These are phyloP conservation scores for Rhynchosporium secalis DNA, from an alignment of 2,329 filamentous ascomycete genomes.

Conservation along the genomic window DNA sequence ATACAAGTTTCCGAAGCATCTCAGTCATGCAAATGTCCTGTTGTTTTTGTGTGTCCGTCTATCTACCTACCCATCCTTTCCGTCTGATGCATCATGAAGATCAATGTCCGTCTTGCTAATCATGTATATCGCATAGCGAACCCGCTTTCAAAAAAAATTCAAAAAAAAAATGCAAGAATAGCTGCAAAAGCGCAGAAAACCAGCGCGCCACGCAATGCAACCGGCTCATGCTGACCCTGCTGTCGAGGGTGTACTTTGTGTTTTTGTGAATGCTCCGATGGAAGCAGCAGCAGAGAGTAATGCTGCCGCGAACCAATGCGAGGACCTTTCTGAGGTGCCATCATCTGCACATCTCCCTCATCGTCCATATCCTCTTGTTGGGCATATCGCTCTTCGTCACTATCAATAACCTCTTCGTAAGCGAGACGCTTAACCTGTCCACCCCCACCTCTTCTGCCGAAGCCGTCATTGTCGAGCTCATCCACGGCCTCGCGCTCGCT, in stretches of 20 bases:
- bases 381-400: not conserved
- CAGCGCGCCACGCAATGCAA: constrained; percentile 1
- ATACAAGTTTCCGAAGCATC: not conserved
- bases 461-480: not conserved
- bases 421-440: not conserved
- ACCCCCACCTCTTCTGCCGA: not conserved
- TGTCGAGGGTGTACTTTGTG: not conserved
- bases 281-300: not conserved
- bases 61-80: not conserved
- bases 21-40: not conserved
- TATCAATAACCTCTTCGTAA: not conserved
- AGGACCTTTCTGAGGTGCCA: not conserved
- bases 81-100: not conserved
- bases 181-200: not conserved
- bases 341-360: constrained; percentile 1
- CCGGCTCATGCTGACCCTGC: not conserved
- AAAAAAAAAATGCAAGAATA: not conserved
- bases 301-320: not conserved
- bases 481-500: not conserved
- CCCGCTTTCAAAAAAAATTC: not conserved
- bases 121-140: not conserved
- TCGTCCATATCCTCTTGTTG: not conserved
- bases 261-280: not conserved
- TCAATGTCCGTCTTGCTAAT: not conserved
- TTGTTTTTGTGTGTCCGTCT: not conserved